A percentile compares a stretch with the other conserved stretches of the same genome.
Evolutionary conservation across 345 rosid genomes (phyloP).

Genomic region (Populus tremula): DNA sequence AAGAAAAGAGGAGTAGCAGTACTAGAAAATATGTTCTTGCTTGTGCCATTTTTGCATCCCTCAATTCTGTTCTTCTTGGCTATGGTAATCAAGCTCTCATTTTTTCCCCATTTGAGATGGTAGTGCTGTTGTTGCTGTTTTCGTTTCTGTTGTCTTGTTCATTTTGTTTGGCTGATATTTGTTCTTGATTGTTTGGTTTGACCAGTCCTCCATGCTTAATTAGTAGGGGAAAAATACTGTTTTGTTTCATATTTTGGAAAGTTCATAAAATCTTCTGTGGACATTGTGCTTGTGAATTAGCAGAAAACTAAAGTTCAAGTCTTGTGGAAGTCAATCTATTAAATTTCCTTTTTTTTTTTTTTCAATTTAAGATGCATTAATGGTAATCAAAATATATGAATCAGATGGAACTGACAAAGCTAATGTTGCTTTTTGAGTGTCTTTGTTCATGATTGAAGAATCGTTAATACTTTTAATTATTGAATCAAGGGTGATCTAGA

Average conservation of each 20-base stretch:
- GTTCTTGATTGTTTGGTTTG: not conserved
- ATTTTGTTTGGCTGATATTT: not conserved
- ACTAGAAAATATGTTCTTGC: constrained; percentile 42
- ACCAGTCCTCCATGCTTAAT: not conserved
- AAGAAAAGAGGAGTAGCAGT: not conserved
- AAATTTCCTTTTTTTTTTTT: not conserved
- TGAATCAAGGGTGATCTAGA: not conserved
- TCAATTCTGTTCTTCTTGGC: constrained; percentile 86
- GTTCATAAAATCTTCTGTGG: not conserved
- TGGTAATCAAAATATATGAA: not conserved
- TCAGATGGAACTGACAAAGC: not conserved
- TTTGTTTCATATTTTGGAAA: not conserved
- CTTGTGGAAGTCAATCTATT: not conserved
- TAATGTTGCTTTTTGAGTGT: not conserved
- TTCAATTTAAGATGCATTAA: not conserved
- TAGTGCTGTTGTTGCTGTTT: not conserved
- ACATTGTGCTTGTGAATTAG: not conserved
- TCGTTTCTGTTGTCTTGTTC: not conserved
- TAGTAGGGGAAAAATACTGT: not conserved
- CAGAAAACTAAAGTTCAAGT: not conserved
- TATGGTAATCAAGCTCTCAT: constrained; percentile 48
- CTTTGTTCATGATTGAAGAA: not conserved
- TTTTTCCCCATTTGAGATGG: not conserved
- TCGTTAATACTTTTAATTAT: not conserved
- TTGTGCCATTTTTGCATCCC: constrained; percentile 84